Evolutionary conservation across 441 rosid species (phyloP).

Genomic region (Euphorbia neoarborescens): DNA sequence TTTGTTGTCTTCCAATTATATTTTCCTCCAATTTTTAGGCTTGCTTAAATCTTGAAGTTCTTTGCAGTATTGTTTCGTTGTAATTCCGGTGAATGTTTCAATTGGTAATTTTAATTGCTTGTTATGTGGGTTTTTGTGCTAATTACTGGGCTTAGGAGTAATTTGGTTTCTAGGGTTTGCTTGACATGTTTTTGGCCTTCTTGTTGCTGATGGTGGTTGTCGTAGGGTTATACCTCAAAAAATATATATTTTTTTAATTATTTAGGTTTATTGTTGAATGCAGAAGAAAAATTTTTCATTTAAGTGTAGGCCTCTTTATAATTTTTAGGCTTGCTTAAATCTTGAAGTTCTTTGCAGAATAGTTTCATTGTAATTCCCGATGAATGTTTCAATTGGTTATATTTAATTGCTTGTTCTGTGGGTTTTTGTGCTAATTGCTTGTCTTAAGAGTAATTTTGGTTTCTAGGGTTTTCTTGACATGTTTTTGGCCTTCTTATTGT

Average conservation of each 20-base stretch:
- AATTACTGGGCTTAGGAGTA: constrained; percentile 9
- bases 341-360: constrained; percentile 1
- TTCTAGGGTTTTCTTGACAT: constrained; percentile 18
- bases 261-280: constrained; percentile 2
- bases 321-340: constrained; percentile 8
- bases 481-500: constrained; percentile 10
- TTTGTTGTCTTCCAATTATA: neutral
- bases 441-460: constrained; percentile 13
- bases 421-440: constrained; percentile 18
- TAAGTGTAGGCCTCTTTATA: too few species aligned
- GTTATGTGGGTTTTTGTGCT: constrained; percentile 18
- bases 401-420: constrained; percentile 5
- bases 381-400: neutral
- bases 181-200: constrained; percentile 10
- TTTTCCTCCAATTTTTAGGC: constrained; percentile 11
- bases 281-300: neutral
- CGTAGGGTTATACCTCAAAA: constrained; percentile 17
- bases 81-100: constrained; percentile 5
- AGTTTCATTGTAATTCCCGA: constrained; percentile 12
- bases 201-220: constrained; percentile 14
- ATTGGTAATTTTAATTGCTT: neutral
- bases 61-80: constrained; percentile 5
- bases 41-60: constrained; percentile 6
- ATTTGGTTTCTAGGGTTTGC: constrained; percentile 21
- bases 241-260: neutral